Evolutionary conservation across 257 asterid species (phyloP), one percentile per base, ranked within the genome.

Genomic region (Solanum pimpinellifolium): DNA sequence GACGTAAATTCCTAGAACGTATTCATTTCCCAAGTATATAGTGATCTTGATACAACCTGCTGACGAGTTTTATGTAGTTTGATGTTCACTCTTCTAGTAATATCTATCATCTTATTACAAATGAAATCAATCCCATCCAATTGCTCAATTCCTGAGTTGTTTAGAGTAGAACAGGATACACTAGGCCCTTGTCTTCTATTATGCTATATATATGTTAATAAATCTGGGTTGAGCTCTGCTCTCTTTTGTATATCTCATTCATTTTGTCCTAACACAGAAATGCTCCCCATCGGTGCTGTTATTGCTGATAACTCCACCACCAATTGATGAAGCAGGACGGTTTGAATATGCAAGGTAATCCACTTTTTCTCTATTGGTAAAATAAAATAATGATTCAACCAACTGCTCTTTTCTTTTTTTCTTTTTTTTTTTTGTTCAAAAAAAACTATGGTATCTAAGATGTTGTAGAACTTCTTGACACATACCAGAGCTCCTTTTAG

Each of bases 281-380:
- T 87, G 91, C 88, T 95, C 97, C 56, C 91, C 96, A 33, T 82
- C 90, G 49, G 88, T 98, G 70, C 91, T 92, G 56, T 89, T 94
- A 60, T 94, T 96, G 89, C 95, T 96, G 83, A 92, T 96, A 87
- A 93, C 97, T 89, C 98, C 98, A 37, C 99, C 98, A 88, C 98
- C 98, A 10, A 66, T 95, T 74, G 96, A 96, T 92, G 93, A 89
- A 69, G 93, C 91, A 77, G 98, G 98, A 56, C 98, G 98, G 89
- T 89, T 84, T 47, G 96, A 89, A 86, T 91, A 69, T 89, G 99
- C 99, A 69, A 90, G 98, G 99, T 94, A 90, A 46, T 23, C 41
- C 65, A 46, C 69, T 86, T 72, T 80, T 20, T 44, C 69, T 46
- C 7, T 33, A 42, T 60, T 65, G 33, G 6, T 35, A 65, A 84